These are phyloP conservation scores for Trametes meyenii DNA, from an alignment of 768 basidiomycete species.

Conservation along the genomic window DNA sequence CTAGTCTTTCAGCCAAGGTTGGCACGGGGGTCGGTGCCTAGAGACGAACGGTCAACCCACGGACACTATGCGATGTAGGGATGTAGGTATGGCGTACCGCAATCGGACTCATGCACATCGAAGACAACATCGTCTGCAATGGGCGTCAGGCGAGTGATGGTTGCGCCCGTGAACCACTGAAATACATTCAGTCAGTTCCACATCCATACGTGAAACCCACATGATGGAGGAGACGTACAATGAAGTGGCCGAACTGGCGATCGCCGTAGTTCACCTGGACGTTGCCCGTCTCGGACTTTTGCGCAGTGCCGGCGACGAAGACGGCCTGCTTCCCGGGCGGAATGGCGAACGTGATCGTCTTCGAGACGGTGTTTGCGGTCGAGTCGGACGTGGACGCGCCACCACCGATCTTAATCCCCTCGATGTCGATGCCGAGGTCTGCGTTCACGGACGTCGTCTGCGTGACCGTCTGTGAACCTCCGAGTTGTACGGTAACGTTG, in stretches of 20 bases:
- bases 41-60: neutral
- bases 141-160: neutral
- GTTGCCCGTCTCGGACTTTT: conserved; percentile 17
- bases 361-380: conserved; percentile 5
- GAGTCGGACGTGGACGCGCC: neutral
- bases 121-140: neutral
- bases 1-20: no score
- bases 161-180: neutral
- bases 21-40: conserved; percentile 2
- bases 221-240: neutral
- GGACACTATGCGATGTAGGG: neutral
- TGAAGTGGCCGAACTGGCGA: conserved; percentile 11
- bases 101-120: neutral
- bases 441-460: conserved; percentile 6
- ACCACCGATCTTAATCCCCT: conserved; percentile 11
- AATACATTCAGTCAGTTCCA: no score
- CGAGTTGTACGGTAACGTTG: conserved; percentile 8
- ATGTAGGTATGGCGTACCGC: neutral
- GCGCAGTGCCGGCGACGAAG: conserved; percentile 14
- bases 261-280: conserved; percentile 18
- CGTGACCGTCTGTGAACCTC: conserved; percentile 9
- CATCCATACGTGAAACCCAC: no score
- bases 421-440: conserved; percentile 11
- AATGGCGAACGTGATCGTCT: conserved; percentile 4
- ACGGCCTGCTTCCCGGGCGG: conserved; percentile 16